Conservation (phyloP, 345 rosid species). For the rapeseed (Brassica napus) region DNA sequence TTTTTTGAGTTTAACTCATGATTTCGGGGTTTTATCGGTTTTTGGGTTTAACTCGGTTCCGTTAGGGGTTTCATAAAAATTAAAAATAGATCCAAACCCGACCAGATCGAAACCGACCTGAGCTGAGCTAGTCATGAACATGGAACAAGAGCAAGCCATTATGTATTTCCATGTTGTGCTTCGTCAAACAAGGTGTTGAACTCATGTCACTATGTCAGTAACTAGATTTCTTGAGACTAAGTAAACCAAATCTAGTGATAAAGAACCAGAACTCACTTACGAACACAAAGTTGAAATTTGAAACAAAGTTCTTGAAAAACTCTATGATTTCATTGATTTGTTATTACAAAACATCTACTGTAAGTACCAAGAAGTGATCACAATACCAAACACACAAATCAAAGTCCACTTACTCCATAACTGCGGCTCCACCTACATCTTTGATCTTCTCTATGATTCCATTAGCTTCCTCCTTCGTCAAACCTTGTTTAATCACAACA, state of each 20-base stretch:
- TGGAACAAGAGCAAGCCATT: neutral
- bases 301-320: conserved; percentile 11
- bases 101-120: too few relatives aligned
- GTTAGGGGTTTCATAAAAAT: too few relatives aligned
- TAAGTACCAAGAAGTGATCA: conserved; percentile 5
- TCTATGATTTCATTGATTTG: conserved; percentile 9
- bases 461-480: conserved; percentile 43
- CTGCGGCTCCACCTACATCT: conserved; percentile 42
- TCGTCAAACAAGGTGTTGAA: neutral
- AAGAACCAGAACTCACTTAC: neutral
- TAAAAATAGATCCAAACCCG: too few relatives aligned
- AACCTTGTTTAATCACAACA: conserved; percentile 34
- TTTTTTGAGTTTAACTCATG: too few relatives aligned
- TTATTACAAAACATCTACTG: conserved; percentile 30
- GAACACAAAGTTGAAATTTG: conserved; percentile 3
- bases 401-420: conserved; percentile 36
- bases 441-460: conserved; percentile 36
- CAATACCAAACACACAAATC: conserved; percentile 4
- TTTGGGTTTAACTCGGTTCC: too few relatives aligned
- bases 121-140: neutral
- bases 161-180: neutral
- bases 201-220: neutral
- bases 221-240: neutral
- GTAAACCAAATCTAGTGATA: too few relatives aligned
- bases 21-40: too few relatives aligned